Evolutionary conservation across 441 rosid species (phyloP).

Genomic region (Euphorbia celastroides): DNA sequence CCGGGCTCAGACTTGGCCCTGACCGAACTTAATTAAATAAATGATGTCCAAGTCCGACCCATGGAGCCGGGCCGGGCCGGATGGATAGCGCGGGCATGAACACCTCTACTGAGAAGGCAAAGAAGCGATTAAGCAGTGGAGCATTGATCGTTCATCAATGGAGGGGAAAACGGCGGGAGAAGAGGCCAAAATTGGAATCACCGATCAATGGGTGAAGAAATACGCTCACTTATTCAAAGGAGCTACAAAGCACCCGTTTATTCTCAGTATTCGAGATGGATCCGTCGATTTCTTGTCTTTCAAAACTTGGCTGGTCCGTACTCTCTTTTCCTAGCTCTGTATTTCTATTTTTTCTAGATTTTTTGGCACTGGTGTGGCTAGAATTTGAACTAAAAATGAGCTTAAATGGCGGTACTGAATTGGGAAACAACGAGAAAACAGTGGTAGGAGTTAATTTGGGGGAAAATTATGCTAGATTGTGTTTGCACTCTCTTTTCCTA

Average conservation of each 20-base stretch:
- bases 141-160: constrained; percentile 1
- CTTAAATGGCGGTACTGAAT: background rate
- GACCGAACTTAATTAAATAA: no score
- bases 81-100: no score
- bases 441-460: background rate
- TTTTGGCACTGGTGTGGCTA: background rate
- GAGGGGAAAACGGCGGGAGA: constrained; percentile 16
- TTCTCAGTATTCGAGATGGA: constrained; percentile 58
- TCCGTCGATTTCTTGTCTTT: constrained; percentile 44
- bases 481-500: no score
- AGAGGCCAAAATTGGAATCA: constrained; percentile 27
- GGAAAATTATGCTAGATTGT: no score
- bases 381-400: background rate
- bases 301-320: constrained; percentile 62
- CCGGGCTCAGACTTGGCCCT: no score
- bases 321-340: background rate
- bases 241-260: constrained; percentile 55
- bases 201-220: constrained; percentile 48
- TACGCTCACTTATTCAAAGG: constrained; percentile 37
- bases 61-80: no score
- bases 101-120: background rate
- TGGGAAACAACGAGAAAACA: background rate
- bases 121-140: background rate
- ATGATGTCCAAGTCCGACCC: no score
- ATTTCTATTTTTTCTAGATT: no score